These are phyloP conservation scores for Hura crepitans DNA, from an alignment of 441 rosid genomes.

Conservation along the genomic window DNA sequence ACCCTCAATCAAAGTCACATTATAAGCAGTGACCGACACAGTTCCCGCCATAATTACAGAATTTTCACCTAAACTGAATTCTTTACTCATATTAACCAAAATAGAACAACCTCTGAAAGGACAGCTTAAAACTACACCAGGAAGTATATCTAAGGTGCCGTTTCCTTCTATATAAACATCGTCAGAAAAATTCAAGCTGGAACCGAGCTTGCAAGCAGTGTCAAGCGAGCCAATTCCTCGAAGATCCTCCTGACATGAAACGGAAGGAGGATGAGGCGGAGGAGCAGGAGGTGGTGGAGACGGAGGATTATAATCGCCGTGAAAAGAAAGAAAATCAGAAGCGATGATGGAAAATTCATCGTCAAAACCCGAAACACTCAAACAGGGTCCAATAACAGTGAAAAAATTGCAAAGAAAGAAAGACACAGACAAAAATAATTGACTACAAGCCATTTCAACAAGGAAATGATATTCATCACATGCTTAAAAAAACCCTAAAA, in stretches of 20 bases:
- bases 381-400: background rate
- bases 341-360: slow-evolving; percentile 20
- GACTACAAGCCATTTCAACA: slow-evolving; percentile 13
- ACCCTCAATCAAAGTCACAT: slow-evolving; percentile 35
- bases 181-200: slow-evolving; percentile 36
- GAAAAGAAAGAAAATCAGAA: slow-evolving; percentile 18
- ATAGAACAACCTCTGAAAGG: slow-evolving; percentile 45
- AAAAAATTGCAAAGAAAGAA: background rate
- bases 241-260: slow-evolving; percentile 53
- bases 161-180: slow-evolving; percentile 53
- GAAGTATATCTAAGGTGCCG: slow-evolving; percentile 46
- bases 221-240: slow-evolving; percentile 54
- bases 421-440: background rate
- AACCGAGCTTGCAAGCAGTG: slow-evolving; percentile 49
- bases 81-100: slow-evolving; percentile 42
- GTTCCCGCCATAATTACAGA: slow-evolving; percentile 45
- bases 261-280: slow-evolving; percentile 26
- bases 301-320: slow-evolving; percentile 32
- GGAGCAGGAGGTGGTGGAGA: slow-evolving; percentile 28
- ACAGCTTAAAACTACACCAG: slow-evolving; percentile 44
- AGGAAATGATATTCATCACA: slow-evolving; percentile 21
- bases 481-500: slow-evolving; percentile 5
- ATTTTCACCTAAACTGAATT: slow-evolving; percentile 38
- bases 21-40: slow-evolving; percentile 39
- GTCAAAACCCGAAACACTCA: slow-evolving; percentile 6